Base-by-base conservation (phyloP, 2,329 filamentous ascomycete species). In the Gliomastix tumulicola region DNA sequence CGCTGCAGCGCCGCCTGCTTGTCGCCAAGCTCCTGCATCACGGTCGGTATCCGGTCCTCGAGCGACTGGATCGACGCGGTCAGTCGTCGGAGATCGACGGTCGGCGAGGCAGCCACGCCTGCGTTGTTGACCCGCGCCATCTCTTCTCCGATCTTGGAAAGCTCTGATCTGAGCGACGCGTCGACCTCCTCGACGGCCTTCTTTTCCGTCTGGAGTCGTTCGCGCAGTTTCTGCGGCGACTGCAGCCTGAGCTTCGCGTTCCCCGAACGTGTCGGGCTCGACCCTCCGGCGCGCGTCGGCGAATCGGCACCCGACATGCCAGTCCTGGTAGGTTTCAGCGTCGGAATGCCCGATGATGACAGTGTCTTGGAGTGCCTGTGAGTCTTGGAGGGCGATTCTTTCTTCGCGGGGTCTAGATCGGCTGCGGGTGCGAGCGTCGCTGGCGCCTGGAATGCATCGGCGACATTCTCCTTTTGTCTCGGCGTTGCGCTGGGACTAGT, bases 151-250 rank as follows among this genome's bases (percentile, higher is more conserved):
- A 96, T 90, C 44, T 83, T 82, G 35, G 76, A 77, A 8, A 96
- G 67, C 54, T 96, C 89, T 5, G 78, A 76, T 55, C 83, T 78
- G 12, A 96, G 61, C 4, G 74, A 74, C 4, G 73, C 69, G 42
- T 89, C 85, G 0, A 82, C 79, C 8, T 80, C 77, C 6, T 79
- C 76, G 13, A 89, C 77, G 1, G 81, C 75, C 38, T 76, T 79
- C 58, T 88, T 88, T 56, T 95, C 88, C 33, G 77, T 81, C 49
- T 90, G 83, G 1, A 96, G 70, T 22, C 90, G 82, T 62, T 96
- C 89, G 15, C 89, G 84, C 16, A 90, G 66, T 54, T 84, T 89
- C 48, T 84, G 82, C 1, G 81, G 72, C 12, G 76, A 82, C 43
- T 86, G 81, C 10, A 86, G 69, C 10, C 83, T 79, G 22, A 87